Evolutionary conservation across 2,329 filamentous ascomycete species (phyloP).

Genomic region (Trichothecium sympodiale): DNA sequence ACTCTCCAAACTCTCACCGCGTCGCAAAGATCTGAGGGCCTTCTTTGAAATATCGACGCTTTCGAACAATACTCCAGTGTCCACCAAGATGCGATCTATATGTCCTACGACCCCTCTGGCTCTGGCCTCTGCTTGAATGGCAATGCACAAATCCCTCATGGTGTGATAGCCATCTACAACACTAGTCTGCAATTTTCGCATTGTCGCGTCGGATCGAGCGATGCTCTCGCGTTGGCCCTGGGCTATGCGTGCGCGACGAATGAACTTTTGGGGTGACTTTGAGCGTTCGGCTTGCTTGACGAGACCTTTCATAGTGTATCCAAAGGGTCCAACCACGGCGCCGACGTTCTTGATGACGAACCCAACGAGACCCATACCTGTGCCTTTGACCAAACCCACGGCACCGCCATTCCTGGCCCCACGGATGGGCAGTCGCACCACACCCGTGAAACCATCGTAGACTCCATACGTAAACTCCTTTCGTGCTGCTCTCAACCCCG

Average conservation of each 20-base stretch:
- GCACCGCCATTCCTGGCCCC: conserved; percentile 44
- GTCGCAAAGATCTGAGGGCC: conserved; percentile 31
- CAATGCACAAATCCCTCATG: conserved; percentile 18
- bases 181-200: conserved; percentile 13
- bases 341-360: conserved; percentile 55
- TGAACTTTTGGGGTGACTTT: conserved; percentile 38
- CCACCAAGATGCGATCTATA: conserved; percentile 16
- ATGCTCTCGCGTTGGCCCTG: conserved; percentile 41
- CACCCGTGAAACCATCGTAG: conserved; percentile 53
- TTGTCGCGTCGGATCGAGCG: conserved; percentile 21
- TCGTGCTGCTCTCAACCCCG: conserved; percentile 49
- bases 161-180: conserved; percentile 20
- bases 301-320: conserved; percentile 53
- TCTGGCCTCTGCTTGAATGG: conserved; percentile 15
- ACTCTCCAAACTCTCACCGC: conserved; percentile 25
- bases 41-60: conserved; percentile 34
- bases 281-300: conserved; percentile 46
- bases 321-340: conserved; percentile 47
- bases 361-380: conserved; percentile 52
- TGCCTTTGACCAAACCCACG: conserved; percentile 36
- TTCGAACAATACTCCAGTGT: conserved; percentile 29
- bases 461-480: conserved; percentile 52
- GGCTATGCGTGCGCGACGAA: conserved; percentile 46
- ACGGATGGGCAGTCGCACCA: conserved; percentile 47
- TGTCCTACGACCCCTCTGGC: conserved; percentile 27